These are phyloP conservation scores for Venturia aucupariae DNA, from an alignment of 2,329 filamentous ascomycete genomes.

Conservation along the genomic window DNA sequence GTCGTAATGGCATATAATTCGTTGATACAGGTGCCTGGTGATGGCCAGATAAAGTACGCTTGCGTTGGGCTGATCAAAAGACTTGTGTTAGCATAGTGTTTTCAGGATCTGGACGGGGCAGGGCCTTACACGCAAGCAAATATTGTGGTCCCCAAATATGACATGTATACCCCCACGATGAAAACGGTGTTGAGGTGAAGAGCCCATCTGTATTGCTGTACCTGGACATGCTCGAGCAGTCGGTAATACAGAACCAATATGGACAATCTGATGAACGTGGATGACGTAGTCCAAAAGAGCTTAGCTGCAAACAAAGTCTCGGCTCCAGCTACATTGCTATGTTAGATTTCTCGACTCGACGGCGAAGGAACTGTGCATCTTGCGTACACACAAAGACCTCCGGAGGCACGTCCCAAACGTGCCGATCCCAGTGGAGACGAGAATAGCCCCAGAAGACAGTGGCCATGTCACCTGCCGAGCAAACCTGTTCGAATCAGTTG, in stretches of 20 bases:
- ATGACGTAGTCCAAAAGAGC: conserved; percentile 31
- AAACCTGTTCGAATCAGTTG: neutral
- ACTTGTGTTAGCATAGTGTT: conserved; percentile 36
- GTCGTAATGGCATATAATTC: neutral
- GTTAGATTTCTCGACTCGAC: neutral
- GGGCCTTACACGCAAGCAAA: conserved; percentile 32
- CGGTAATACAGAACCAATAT: conserved; percentile 39
- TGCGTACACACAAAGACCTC: neutral
- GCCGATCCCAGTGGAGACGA: conserved; percentile 12
- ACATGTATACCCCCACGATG: conserved; percentile 30
- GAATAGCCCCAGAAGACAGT: conserved; percentile 1
- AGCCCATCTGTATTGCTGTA: conserved; percentile 30
- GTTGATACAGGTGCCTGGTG: conserved; percentile 2
- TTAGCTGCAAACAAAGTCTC: conserved; percentile 24
- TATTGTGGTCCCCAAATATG: conserved; percentile 33
- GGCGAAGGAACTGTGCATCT: neutral
- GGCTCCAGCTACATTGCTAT: neutral
- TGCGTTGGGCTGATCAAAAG: conserved; percentile 28
- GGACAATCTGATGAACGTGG: conserved; percentile 35
- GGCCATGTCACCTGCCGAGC: neutral
- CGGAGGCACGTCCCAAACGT: conserved; percentile 13
- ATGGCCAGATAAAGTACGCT: conserved; percentile 10
- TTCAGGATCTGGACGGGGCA: conserved; percentile 29
- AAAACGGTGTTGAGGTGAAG: conserved; percentile 32
- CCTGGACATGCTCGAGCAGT: conserved; percentile 31